These are phyloP conservation scores for Ustulina deusta DNA, from an alignment of 2,329 filamentous ascomycete genomes.

Conservation along the genomic window DNA sequence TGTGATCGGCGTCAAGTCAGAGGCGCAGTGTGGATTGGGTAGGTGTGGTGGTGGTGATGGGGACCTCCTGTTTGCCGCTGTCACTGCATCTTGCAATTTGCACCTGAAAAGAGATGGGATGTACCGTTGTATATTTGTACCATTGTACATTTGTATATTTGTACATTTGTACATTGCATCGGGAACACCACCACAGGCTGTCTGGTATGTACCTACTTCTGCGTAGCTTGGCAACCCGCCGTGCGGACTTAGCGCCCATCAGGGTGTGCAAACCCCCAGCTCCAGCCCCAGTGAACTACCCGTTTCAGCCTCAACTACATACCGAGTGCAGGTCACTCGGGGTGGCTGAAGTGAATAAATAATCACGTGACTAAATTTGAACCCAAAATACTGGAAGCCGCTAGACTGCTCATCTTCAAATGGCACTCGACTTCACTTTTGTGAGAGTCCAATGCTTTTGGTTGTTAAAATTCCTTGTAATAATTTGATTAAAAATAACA, in stretches of 20 bases:
- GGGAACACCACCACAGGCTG: conserved; percentile 1
- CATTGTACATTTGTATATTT: background rate
- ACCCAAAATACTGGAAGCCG: background rate
- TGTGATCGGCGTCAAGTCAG: conserved; percentile 6
- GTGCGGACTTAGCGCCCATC: conserved; percentile 16
- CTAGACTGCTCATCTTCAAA: too few species aligned
- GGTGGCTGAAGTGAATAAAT: background rate
- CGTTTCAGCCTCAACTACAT: conserved; percentile 8
- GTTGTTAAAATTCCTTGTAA: too few species aligned
- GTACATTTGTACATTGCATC: conserved; percentile 6
- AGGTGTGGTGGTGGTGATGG: conserved; percentile 24
- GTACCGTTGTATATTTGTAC: conserved; percentile 6
- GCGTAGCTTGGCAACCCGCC: conserved; percentile 17
- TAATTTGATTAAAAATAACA: too few species aligned
- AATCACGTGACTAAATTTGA: conserved; percentile 6
- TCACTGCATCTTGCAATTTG: conserved; percentile 27
- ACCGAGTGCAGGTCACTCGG: background rate
- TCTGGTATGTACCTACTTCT: conserved; percentile 12
- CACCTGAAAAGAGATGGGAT: conserved; percentile 29
- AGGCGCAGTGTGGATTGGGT: conserved; percentile 21
- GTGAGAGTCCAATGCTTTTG: too few species aligned
- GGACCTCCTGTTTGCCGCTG: conserved; percentile 24
- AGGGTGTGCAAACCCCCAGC: background rate
- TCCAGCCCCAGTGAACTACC: background rate
- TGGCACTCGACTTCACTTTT: too few species aligned